Evolutionary conservation across 345 rosid genomes (phyloP).

Genomic region (Eucalyptus pumila): DNA sequence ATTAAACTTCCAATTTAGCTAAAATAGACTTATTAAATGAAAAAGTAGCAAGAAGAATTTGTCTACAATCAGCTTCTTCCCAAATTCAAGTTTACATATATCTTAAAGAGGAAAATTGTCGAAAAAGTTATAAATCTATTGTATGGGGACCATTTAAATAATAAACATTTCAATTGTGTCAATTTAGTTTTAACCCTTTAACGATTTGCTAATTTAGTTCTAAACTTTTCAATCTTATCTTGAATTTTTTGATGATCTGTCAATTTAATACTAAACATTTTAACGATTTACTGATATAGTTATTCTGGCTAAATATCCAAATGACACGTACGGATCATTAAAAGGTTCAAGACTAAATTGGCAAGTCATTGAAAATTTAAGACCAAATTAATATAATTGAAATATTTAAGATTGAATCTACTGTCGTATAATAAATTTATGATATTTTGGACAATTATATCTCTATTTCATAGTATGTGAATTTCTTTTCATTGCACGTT

Average conservation of each 20-base stretch:
- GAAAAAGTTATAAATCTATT: fast-evolving
- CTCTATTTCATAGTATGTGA: fast-evolving
- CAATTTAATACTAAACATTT: too few relatives aligned
- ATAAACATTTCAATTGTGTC: background rate
- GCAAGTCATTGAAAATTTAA: fast-evolving
- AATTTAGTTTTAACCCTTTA: too few relatives aligned
- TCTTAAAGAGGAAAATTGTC: too few relatives aligned
- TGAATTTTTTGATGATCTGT: fast-evolving
- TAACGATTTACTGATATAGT: fast-evolving
- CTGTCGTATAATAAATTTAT: fast-evolving
- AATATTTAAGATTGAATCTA: too few relatives aligned
- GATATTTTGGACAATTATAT: background rate
- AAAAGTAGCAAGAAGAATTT: too few relatives aligned
- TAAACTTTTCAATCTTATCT: background rate
- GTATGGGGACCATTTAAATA: fast-evolving
- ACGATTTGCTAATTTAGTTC: fast-evolving
- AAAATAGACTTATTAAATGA: background rate
- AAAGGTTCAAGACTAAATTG: fast-evolving
- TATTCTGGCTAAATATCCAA: too few relatives aligned
- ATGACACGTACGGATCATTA: fast-evolving
- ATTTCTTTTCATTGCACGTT: too few relatives aligned
- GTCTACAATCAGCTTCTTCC: background rate
- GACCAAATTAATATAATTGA: background rate
- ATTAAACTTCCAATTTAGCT: background rate
- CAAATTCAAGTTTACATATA: background rate